Evolutionary conservation across 1,139 yeast genomes (phyloP).

Genomic region (Scheffersomyces titani): DNA sequence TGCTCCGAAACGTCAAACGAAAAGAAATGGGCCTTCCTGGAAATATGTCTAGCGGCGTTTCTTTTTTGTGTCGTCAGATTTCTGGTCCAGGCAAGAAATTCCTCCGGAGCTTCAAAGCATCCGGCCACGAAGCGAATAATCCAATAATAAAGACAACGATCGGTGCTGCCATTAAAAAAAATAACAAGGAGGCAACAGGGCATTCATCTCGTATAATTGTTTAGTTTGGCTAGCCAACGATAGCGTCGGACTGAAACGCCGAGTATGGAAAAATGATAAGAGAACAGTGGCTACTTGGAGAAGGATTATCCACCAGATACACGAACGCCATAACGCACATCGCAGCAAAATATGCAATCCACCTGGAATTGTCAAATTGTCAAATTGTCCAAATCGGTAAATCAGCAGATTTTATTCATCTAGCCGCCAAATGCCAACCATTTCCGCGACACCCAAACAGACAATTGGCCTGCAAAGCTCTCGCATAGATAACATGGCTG

Average conservation of each 20-base stretch:
- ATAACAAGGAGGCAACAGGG: background rate
- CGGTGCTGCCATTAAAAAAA: background rate
- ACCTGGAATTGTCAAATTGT: background rate
- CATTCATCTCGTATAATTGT: background rate
- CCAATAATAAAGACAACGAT: background rate
- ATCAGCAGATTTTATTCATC: background rate
- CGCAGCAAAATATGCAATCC: background rate
- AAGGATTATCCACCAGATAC: background rate
- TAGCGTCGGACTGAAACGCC: background rate
- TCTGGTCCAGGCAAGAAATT: background rate
- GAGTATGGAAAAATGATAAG: background rate
- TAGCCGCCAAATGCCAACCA: background rate
- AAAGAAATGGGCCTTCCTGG: background rate
- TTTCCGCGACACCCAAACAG: background rate
- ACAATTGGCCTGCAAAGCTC: background rate
- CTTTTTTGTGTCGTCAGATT: background rate
- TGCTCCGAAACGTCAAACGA: background rate
- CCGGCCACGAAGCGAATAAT: background rate
- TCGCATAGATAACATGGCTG: background rate
- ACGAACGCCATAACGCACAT: background rate
- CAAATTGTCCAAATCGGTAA: background rate
- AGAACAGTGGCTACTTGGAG: background rate
- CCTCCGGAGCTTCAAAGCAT: background rate
- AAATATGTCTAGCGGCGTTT: background rate
- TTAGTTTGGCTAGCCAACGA: background rate